Base-by-base conservation (phyloP, 768 basidiomycete genomes). In the Psilocybe tampanensis region DNA sequence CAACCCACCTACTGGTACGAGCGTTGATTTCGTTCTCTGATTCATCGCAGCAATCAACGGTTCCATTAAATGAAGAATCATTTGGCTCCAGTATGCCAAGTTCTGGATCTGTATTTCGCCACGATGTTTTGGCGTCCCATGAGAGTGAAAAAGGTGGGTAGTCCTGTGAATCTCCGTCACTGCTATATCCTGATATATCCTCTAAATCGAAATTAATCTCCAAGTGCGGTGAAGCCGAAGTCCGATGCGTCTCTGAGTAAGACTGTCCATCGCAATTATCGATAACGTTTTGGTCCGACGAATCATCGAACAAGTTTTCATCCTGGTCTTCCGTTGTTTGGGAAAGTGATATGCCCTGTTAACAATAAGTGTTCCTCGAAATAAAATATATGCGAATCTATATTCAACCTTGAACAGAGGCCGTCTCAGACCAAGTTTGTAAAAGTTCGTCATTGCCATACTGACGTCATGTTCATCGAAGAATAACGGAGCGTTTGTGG, bases 391-490 rank as follows among this genome's bases (percentile, higher is more conserved):
- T 34, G 34, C 19, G 34, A 17, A 22, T 6, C 23, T 26, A 17
- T 22, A 15, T 39, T n/a, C 22, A 59, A 83, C 84, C 79, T 81
- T 82, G 69, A 84, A 81, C 41, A 66, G 75, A 18, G 76, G 72
- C 7, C 73, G 76, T 39, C 72, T 73, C 60, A 81, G 65, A 13
- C 77, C 74, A 44, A 62, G 61, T 49, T 76, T 73, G 59, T 79
- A 84, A 22, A 83, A 63, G 45, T 70, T 69, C 54, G 80, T 78
- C 70, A 86, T 66, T 42, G 75, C 65, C 56, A 68, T 70, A 36
- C 85, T 60, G 19, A 70, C 68, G 48, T 73, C 73, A 61, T 74
- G 70, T 19, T 74, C 70, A 43, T 48, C 7, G 15, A 26, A 8
- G 29, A 23, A 18, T 19, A n/a, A 29, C n/a, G 23, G 34, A 15